Percentiles rank a stretch among this genome's conserved stretches.
Evolutionary conservation across 1,284 basidiomycete species (phyloP).

Genomic region (Puccinia horiana): DNA sequence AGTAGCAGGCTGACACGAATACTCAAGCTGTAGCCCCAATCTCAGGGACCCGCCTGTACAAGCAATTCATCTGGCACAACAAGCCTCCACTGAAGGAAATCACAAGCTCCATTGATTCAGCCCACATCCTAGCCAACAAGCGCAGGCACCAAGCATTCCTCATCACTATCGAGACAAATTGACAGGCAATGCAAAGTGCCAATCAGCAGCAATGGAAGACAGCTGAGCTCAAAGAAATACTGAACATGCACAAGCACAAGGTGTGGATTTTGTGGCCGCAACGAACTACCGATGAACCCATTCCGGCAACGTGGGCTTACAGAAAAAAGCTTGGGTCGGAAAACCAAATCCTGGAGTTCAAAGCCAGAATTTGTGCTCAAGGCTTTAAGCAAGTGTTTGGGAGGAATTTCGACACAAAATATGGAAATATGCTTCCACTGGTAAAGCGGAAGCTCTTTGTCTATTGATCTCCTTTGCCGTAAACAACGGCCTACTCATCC

Average conservation of each 20-base stretch:
- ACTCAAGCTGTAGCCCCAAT: too few relatives aligned
- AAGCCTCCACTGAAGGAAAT: too few relatives aligned
- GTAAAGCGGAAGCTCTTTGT: neutral
- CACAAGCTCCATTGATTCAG: too few relatives aligned
- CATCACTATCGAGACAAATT: neutral
- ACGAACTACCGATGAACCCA: neutral
- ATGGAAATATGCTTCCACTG: conserved; percentile 49
- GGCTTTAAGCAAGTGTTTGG: conserved; percentile 48
- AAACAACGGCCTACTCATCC: conserved; percentile 21
- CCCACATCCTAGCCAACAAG: too few relatives aligned
- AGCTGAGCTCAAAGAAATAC: neutral
- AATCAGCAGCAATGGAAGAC: neutral
- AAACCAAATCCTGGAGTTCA: conserved; percentile 31
- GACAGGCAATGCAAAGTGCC: neutral
- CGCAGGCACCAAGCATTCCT: too few relatives aligned
- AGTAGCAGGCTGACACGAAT: too few relatives aligned
- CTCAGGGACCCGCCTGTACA: too few relatives aligned
- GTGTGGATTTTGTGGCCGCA: too few relatives aligned
- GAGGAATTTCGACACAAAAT: conserved; percentile 47
- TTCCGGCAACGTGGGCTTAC: neutral
- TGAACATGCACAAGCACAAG: neutral
- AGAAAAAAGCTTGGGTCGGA: conserved; percentile 13
- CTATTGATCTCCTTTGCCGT: conserved; percentile 43
- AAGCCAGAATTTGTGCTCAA: conserved; percentile 49
- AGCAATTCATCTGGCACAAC: too few relatives aligned